Evolutionary conservation across 371 early-diverging fungal genomes (phyloP).

Genomic region (Polyrhizophydium stewartii): DNA sequence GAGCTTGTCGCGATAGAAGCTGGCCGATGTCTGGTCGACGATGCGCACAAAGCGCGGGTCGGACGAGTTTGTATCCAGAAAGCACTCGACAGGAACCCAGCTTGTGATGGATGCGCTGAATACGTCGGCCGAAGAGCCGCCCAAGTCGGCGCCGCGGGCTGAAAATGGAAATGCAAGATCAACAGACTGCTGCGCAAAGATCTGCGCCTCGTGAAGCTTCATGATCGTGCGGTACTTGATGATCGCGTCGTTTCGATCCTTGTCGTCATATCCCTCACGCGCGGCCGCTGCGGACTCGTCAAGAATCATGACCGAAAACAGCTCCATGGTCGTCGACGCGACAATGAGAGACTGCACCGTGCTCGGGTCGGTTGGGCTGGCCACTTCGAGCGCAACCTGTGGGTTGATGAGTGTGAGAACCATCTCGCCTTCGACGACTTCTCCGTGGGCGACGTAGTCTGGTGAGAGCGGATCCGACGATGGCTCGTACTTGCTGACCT

Average conservation of each 20-base stretch:
- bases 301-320: slow-evolving; percentile 56
- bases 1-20: slow-evolving; percentile 72
- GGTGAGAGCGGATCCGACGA: slow-evolving; percentile 53
- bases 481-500: slow-evolving; percentile 24
- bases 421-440: slow-evolving; percentile 55
- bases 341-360: slow-evolving; percentile 51
- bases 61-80: slow-evolving; percentile 53
- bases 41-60: slow-evolving; percentile 64
- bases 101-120: slow-evolving; percentile 36
- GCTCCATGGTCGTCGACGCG: slow-evolving; percentile 60
- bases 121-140: slow-evolving; percentile 5
- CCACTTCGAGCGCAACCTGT: slow-evolving; percentile 62
- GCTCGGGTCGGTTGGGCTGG: slow-evolving; percentile 23
- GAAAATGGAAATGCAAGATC: too few relatives aligned
- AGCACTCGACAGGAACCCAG: slow-evolving; percentile 86
- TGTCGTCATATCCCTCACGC: slow-evolving; percentile 14
- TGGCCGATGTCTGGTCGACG: slow-evolving; percentile 65
- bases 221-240: slow-evolving; percentile 66
- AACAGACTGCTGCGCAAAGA: slow-evolving; percentile 66
- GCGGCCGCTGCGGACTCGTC: slow-evolving; percentile 27
- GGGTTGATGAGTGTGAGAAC: slow-evolving; percentile 66
- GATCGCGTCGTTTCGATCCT: slow-evolving; percentile 37
- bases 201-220: slow-evolving; percentile 73
- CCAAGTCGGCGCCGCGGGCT: not conserved
- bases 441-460: slow-evolving; percentile 49